These are phyloP conservation scores for Aspergillus intermedius DNA, from an alignment of 2,329 filamentous ascomycete species.

Conservation along the genomic window DNA sequence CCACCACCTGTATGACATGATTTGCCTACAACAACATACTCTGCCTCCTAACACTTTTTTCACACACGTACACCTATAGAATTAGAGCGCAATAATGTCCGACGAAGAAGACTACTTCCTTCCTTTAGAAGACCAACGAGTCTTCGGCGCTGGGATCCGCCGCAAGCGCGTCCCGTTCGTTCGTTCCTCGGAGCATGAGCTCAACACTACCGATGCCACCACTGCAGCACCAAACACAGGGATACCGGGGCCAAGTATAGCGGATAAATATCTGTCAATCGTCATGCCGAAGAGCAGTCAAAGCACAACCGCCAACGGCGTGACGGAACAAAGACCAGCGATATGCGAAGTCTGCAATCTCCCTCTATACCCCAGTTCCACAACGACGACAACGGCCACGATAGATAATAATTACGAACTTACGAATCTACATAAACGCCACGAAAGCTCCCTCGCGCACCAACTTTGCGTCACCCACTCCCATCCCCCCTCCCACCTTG, in stretches of 20 bases:
- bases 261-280: slow-evolving; percentile 42
- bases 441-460: slow-evolving; percentile 50
- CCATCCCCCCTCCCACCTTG: slow-evolving; percentile 52
- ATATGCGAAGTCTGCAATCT: slow-evolving; percentile 56
- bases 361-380: slow-evolving; percentile 35
- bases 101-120: slow-evolving; percentile 54
- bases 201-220: slow-evolving; percentile 25
- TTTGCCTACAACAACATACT: background rate
- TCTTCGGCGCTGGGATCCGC: slow-evolving; percentile 58
- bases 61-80: background rate
- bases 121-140: slow-evolving; percentile 53
- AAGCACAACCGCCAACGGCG: background rate
- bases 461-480: slow-evolving; percentile 52
- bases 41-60: slow-evolving; percentile 2
- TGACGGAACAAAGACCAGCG: background rate
- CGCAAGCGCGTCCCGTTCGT: slow-evolving; percentile 57
- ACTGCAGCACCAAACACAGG: slow-evolving; percentile 8
- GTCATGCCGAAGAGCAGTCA: slow-evolving; percentile 29
- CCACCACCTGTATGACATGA: slow-evolving; percentile 11
- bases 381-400: slow-evolving; percentile 11
- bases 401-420: background rate
- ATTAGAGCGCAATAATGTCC: background rate
- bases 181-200: slow-evolving; percentile 38
- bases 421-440: slow-evolving; percentile 4
- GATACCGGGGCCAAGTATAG: slow-evolving; percentile 23